Conservation (phyloP, 176 grass and related monocot genomes). For the Carex pumila region DNA sequence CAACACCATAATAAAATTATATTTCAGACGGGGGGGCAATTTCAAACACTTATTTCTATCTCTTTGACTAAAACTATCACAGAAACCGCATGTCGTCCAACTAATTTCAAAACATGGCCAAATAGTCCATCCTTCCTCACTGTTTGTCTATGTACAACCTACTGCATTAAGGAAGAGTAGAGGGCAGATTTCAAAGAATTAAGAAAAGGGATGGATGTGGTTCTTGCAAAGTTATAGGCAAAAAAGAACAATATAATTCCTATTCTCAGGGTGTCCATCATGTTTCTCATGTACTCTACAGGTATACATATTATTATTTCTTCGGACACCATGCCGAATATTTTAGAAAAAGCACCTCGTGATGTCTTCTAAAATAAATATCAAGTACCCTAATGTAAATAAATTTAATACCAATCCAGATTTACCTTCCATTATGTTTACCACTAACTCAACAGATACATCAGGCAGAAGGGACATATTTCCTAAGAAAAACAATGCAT, state of each 20-base stretch:
- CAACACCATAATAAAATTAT: not conserved
- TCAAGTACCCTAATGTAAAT: not conserved
- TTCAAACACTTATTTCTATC: not conserved
- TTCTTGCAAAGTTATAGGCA: not conserved
- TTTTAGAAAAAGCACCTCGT: not conserved
- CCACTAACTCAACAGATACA: constrained; percentile 80
- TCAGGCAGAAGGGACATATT: constrained; percentile 58
- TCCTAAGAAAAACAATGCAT: constrained; percentile 34
- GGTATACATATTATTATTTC: not conserved
- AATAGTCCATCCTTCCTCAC: not conserved
- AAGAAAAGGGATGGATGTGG: not conserved
- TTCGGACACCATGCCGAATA: not conserved
- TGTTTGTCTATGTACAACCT: not conserved
- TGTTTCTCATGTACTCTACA: not conserved
- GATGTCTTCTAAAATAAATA: not conserved
- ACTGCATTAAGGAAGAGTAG: not conserved
- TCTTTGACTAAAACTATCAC: not conserved
- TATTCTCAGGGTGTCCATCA: not conserved
- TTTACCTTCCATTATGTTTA: constrained; percentile 71
- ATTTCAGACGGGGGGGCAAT: not conserved
- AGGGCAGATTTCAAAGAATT: not conserved
- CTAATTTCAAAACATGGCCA: not conserved
- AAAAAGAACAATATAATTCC: not conserved
- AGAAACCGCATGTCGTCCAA: not conserved
- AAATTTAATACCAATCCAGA: constrained; percentile 7